Conservation (phyloP, 345 rosid genomes). For the Lagerstroemia speciosa region DNA sequence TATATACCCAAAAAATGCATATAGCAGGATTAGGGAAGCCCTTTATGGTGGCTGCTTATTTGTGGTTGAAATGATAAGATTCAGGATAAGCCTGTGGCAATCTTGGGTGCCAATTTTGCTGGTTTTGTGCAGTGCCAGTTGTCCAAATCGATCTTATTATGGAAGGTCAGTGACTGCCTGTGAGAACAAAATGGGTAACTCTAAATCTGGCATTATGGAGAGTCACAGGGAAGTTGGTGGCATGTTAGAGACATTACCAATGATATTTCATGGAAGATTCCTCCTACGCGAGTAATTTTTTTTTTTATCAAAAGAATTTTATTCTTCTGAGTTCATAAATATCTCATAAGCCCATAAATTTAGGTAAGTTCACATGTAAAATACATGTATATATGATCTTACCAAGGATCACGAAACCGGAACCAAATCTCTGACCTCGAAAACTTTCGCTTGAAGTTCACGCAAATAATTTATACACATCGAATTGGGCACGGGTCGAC, state of each 20-base stretch:
- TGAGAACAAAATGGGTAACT: background rate
- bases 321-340: no score
- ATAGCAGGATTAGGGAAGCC: background rate
- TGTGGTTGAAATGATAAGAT: background rate
- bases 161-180: background rate
- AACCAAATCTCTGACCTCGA: no score
- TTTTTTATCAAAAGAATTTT: no score
- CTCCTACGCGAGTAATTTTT: background rate
- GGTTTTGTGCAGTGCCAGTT: background rate
- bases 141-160: background rate
- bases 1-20: no score
- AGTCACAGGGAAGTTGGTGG: background rate
- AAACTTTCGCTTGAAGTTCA: no score
- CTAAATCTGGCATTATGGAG: background rate
- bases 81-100: background rate
- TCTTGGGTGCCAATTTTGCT: background rate
- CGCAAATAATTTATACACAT: no score
- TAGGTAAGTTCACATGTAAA: no score
- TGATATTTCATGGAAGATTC: conserved; percentile 8
- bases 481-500: no score
- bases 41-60: background rate
- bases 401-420: no score
- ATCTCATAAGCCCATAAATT: no score
- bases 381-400: no score
- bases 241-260: background rate